Evolutionary conservation across 352 stramenopile species (phyloP).

Genomic region (Phytophthora hibernalis): DNA sequence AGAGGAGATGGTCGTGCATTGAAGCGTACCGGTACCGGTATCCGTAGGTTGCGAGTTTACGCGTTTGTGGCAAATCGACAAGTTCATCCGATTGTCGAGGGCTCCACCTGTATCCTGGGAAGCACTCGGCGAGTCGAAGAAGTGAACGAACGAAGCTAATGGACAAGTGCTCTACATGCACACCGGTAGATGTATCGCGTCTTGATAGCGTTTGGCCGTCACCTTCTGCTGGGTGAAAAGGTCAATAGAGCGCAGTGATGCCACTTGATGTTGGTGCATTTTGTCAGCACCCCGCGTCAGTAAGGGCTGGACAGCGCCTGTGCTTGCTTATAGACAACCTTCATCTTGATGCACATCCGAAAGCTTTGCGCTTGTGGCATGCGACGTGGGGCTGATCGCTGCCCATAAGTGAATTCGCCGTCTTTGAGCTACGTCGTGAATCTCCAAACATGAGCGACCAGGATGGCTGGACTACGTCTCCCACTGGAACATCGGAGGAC

Average conservation of each 20-base stretch:
- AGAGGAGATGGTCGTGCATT: neutral
- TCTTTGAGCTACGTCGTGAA: slow-evolving; percentile 19
- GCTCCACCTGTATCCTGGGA: slow-evolving; percentile 22
- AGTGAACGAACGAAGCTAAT: neutral
- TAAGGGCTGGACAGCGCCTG: slow-evolving; percentile 34
- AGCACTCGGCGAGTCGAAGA: slow-evolving; percentile 3
- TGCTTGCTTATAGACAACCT: slow-evolving; percentile 32
- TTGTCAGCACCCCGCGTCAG: slow-evolving; percentile 20
- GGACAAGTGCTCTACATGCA: neutral
- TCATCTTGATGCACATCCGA: slow-evolving; percentile 31
- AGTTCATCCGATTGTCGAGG: slow-evolving; percentile 10
- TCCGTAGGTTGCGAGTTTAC: slow-evolving; percentile 9
- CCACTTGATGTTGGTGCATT: slow-evolving; percentile 12
- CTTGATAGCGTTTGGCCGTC: neutral
- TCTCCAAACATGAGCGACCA: slow-evolving; percentile 19
- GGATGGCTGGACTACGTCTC: slow-evolving; percentile 29
- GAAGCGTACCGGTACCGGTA: no score
- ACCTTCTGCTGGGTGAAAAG: slow-evolving; percentile 32
- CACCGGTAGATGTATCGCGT: no score
- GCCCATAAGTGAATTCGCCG: slow-evolving; percentile 27
- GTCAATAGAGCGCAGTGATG: slow-evolving; percentile 27
- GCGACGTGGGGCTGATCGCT: slow-evolving; percentile 9
- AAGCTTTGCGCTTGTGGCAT: slow-evolving; percentile 15
- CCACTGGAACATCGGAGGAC: slow-evolving; percentile 8
- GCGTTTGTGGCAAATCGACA: slow-evolving; percentile 14